Percentiles rank a stretch among this genome's conserved stretches.
These are phyloP conservation scores for Crithidia mellificae DNA, from an alignment of 208 protist genomes.

Conservation along the genomic window DNA sequence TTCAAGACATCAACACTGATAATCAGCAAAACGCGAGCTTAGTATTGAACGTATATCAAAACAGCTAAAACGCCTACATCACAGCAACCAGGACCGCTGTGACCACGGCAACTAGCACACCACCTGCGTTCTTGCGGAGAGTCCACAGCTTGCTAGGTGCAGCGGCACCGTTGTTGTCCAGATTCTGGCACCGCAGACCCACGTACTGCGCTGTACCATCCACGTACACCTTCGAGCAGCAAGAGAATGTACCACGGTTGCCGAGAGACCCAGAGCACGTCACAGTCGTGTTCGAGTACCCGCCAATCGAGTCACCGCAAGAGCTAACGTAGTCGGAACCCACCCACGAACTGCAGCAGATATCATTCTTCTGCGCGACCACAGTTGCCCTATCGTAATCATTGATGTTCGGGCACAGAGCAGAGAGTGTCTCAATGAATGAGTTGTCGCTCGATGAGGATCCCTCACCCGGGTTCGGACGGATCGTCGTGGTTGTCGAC, in stretches of 20 bases:
- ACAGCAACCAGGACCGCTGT: background rate
- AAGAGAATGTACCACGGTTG: conserved; percentile 25
- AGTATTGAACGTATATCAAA: no score
- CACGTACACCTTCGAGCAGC: conserved; percentile 17
- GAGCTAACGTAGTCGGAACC: conserved; percentile 4
- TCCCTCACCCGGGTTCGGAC: background rate
- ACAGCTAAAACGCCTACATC: background rate
- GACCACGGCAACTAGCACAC: conserved; percentile 6
- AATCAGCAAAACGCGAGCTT: no score
- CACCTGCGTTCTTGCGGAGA: background rate
- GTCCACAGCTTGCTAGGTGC: conserved; percentile 2
- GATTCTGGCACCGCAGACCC: conserved; percentile 11
- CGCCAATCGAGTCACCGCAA: conserved; percentile 16
- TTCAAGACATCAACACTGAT: no score
- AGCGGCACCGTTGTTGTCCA: background rate
- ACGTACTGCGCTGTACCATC: conserved; percentile 13
- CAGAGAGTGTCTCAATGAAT: background rate
- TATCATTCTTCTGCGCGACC: conserved; percentile 4
- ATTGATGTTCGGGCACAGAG: conserved; percentile 15
- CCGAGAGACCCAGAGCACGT: conserved; percentile 29
- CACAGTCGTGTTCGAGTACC: conserved; percentile 17
- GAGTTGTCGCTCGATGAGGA: background rate
- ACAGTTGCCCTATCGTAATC: background rate
- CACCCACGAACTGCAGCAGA: conserved; percentile 20
- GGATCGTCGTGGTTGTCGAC: background rate